Conservation (phyloP, 1,139 yeast species). For the Pichia norvegensis region DNA sequence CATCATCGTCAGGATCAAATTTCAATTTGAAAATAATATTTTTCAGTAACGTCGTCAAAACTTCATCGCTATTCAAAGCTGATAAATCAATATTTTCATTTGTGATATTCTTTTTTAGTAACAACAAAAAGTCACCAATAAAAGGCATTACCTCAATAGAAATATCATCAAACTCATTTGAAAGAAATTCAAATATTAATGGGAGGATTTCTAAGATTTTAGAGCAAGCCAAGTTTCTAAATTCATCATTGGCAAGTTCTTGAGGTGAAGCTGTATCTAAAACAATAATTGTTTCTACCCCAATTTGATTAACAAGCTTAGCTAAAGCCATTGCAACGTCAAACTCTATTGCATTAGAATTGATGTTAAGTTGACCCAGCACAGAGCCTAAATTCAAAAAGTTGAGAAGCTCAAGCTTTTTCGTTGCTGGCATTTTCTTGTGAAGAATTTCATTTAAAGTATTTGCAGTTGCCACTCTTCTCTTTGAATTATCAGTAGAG, state of each 20-base stretch:
- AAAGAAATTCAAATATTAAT: constrained; percentile 57
- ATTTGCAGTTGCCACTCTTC: constrained; percentile 55
- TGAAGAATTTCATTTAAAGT: constrained; percentile 75
- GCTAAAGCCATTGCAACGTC: constrained; percentile 72
- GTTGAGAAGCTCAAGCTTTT: constrained; percentile 69
- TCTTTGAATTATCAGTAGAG: constrained; percentile 29
- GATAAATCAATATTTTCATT: constrained; percentile 30
- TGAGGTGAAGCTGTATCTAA: constrained; percentile 42
- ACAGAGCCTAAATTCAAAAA: constrained; percentile 59
- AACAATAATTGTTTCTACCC: constrained; percentile 63
- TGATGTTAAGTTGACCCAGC: constrained; percentile 33
- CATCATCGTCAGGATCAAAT: constrained; percentile 69
- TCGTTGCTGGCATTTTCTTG: constrained; percentile 88
- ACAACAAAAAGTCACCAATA: constrained; percentile 62
- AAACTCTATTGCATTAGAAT: constrained; percentile 40
- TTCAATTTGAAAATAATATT: constrained; percentile 73
- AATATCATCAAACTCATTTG: constrained; percentile 84
- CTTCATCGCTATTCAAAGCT: constrained; percentile 31
- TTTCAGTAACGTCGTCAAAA: constrained; percentile 56
- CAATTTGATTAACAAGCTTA: constrained; percentile 65
- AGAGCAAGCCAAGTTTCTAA: constrained; percentile 36
- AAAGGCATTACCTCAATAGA: constrained; percentile 77
- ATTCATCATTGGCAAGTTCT: constrained; percentile 29
- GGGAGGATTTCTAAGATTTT: constrained; percentile 65
- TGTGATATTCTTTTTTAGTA: constrained; percentile 52